A percentile compares a stretch with the other conserved stretches of the same genome.
phyloP scores from a whole-genome alignment of 2,329 filamentous ascomycete species.

The Fusarium goolgardi region DNA sequence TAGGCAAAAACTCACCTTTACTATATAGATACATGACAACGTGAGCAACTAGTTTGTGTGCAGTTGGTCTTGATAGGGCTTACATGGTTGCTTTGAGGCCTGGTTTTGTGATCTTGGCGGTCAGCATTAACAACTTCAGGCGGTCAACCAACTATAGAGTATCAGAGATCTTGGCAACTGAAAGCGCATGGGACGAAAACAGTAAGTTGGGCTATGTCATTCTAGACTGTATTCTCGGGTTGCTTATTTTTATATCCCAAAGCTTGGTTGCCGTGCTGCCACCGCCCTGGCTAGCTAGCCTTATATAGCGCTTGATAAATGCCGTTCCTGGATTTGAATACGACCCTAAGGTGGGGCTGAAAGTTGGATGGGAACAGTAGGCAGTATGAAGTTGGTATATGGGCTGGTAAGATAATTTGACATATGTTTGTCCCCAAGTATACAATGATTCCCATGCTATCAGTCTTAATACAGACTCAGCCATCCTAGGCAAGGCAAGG shows the following conservation, averaged over 20 bases:
- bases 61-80: conserved; percentile 9
- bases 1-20: background rate
- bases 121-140: conserved; percentile 15
- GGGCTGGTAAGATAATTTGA: background rate
- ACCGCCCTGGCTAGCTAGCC: background rate
- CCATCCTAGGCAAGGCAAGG: background rate
- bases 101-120: conserved; percentile 4
- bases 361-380: too few species aligned
- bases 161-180: background rate
- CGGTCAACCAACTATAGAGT: background rate
- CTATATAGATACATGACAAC: background rate
- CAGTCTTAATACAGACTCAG: background rate
- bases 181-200: background rate
- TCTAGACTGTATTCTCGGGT: background rate
- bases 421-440: background rate
- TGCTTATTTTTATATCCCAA: background rate
- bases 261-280: background rate
- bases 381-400: background rate
- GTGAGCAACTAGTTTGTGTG: background rate
- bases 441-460: background rate
- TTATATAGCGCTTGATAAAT: background rate
- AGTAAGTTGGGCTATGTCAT: background rate
- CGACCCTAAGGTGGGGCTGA: background rate
- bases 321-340: background rate
- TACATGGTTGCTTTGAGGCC: conserved; percentile 4